Evolutionary conservation across 257 asterid genomes (phyloP).

Genomic region (Eucommia ulmoides): DNA sequence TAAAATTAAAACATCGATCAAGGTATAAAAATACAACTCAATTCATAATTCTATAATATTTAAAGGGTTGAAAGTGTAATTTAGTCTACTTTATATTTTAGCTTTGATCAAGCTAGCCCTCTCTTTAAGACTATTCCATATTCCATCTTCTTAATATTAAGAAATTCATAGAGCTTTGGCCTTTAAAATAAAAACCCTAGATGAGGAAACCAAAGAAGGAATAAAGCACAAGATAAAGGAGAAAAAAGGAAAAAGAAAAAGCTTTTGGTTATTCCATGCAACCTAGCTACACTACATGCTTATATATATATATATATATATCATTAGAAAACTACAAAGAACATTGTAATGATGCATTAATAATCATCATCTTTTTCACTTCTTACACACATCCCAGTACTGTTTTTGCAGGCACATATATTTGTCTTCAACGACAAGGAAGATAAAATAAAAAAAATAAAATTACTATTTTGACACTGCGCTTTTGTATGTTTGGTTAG

Average conservation of each 20-base stretch:
- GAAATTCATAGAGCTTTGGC: constrained; percentile 35
- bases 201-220: constrained; percentile 20
- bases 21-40: too few species aligned
- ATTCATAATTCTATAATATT: too few species aligned
- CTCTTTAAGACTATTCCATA: constrained; percentile 76
- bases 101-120: constrained; percentile 56
- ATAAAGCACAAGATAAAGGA: constrained; percentile 26
- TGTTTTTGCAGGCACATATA: constrained; percentile 64
- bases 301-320: constrained; percentile 44
- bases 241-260: constrained; percentile 22
- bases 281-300: constrained; percentile 28
- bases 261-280: constrained; percentile 45
- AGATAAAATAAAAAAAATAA: constrained; percentile 7
- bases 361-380: constrained; percentile 54
- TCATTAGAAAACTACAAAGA: too few species aligned
- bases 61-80: too few species aligned
- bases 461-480: too few species aligned
- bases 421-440: constrained; percentile 18
- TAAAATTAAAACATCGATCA: too few species aligned
- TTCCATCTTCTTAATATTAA: constrained; percentile 38
- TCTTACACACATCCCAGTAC: constrained; percentile 25
- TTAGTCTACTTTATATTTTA: constrained; percentile 18
- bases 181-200: constrained; percentile 29
- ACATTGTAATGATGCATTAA: constrained; percentile 67
- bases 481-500: too few species aligned